phyloP scores from a whole-genome alignment of 2,329 filamentous ascomycete species.

The Lasiodiplodia citricola region DNA sequence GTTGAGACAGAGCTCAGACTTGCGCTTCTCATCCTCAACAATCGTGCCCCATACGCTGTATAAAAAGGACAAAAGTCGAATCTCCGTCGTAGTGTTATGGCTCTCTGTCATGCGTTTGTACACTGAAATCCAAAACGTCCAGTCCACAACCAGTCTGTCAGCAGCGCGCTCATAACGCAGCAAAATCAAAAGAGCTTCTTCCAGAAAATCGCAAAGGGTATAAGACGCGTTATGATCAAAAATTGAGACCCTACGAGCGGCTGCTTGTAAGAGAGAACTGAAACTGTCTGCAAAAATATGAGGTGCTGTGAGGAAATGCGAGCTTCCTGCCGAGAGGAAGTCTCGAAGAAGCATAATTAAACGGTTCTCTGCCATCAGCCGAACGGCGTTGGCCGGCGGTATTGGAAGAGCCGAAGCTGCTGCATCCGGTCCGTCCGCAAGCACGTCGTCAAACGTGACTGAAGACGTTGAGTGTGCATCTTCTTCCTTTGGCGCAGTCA shows the following conservation, averaged over 20 bases:
- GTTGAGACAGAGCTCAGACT: conserved; percentile 71
- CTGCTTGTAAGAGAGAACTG: conserved; percentile 72
- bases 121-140: conserved; percentile 84
- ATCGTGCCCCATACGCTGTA: conserved; percentile 81
- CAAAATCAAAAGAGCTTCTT: conserved; percentile 75
- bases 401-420: conserved; percentile 66
- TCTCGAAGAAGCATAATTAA: conserved; percentile 83
- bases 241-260: conserved; percentile 75
- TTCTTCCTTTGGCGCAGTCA: conserved; percentile 31
- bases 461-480: conserved; percentile 39
- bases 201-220: conserved; percentile 87
- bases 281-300: conserved; percentile 80
- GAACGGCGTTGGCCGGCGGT: conserved; percentile 71
- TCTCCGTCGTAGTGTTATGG: conserved; percentile 88
- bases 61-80: conserved; percentile 80
- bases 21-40: conserved; percentile 68
- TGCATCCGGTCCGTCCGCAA: conserved; percentile 68
- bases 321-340: conserved; percentile 68
- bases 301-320: conserved; percentile 60
- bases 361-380: conserved; percentile 87
- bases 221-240: conserved; percentile 86
- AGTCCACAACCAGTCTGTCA: conserved; percentile 66
- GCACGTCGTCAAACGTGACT: conserved; percentile 70
- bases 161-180: conserved; percentile 61
- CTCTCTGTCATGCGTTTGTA: conserved; percentile 80